phyloP scores from a whole-genome alignment of 2,329 filamentous ascomycete genomes.

The Biscogniauxia marginata region DNA sequence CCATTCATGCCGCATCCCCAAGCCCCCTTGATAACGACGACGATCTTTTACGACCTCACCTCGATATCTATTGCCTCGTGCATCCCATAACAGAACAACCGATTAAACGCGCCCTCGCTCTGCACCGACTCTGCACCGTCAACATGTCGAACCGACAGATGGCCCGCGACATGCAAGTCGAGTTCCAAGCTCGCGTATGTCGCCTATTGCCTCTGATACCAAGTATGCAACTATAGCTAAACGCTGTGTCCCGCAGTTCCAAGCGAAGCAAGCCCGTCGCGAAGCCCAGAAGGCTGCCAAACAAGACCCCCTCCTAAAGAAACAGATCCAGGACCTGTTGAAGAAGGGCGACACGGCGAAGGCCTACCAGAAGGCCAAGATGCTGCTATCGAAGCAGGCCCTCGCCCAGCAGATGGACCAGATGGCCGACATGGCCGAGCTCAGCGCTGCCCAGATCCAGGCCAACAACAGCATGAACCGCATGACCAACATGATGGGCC shows the following conservation, averaged over 20 bases:
- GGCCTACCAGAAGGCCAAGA: conserved; percentile 62
- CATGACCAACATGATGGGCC: conserved; percentile 63
- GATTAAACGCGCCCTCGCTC: no score
- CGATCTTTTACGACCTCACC: conserved; percentile 5
- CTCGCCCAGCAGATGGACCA: conserved; percentile 63
- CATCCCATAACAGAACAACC: no score
- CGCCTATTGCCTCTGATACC: neutral
- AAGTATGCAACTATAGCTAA: conserved; percentile 4
- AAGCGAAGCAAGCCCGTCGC: conserved; percentile 61
- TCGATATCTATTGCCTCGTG: neutral
- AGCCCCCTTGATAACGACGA: conserved; percentile 7
- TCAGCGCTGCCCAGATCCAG: conserved; percentile 60
- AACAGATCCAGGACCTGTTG: conserved; percentile 62
- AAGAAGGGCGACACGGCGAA: conserved; percentile 64
- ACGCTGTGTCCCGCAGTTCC: conserved; percentile 42
- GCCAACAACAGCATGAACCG: conserved; percentile 65
- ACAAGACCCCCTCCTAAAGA: conserved; percentile 59
- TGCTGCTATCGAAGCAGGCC: conserved; percentile 60
- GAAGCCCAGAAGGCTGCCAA: conserved; percentile 61
- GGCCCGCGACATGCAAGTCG: conserved; percentile 60
- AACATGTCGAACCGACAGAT: conserved; percentile 59
- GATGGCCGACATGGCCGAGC: conserved; percentile 63
- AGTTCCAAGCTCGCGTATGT: conserved; percentile 58
- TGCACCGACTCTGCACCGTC: conserved; percentile 17
- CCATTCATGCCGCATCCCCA: conserved; percentile 2